Percentiles rank a stretch among this genome's conserved stretches.
Conservation (phyloP, 805 yeast genomes). For the Komagataella phaffii region DNA sequence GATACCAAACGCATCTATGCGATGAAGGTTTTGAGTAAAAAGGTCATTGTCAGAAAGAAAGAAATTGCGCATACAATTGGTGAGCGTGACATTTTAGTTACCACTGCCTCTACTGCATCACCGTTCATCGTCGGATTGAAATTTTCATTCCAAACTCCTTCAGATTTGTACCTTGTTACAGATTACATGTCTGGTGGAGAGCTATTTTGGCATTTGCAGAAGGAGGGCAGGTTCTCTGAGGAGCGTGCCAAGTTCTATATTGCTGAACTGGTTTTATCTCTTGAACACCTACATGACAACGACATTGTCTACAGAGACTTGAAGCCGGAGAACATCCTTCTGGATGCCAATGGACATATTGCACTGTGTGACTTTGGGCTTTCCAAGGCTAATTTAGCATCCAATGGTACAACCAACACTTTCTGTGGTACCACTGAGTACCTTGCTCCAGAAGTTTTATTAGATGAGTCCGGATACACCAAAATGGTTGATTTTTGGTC, state of each 20-base stretch:
- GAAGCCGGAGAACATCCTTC: conserved; percentile 89
- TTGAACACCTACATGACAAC: conserved; percentile 90
- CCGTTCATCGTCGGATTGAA: conserved; percentile 95
- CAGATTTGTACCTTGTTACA: conserved; percentile 84
- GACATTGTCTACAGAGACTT: conserved; percentile 94
- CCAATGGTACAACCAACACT: conserved; percentile 86
- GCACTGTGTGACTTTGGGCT: conserved; percentile 96
- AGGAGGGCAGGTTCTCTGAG: conserved; percentile 89
- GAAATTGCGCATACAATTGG: conserved; percentile 98
- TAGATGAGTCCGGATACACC: conserved; percentile 94
- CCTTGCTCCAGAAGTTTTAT: conserved; percentile 89
- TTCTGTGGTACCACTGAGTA: conserved; percentile 98
- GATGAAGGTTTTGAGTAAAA: conserved; percentile 91
- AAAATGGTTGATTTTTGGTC: conserved; percentile 99
- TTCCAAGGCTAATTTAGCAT: conserved; percentile 80
- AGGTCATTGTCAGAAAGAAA: conserved; percentile 90
- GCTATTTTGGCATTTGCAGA: conserved; percentile 91
- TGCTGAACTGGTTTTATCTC: conserved; percentile 86
- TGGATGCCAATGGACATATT: conserved; percentile 95
- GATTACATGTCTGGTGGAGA: conserved; percentile 99
- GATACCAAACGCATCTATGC: conserved; percentile 91
- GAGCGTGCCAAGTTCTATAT: conserved; percentile 93
- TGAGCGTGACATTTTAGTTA: conserved; percentile 86
- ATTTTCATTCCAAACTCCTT: conserved; percentile 91
- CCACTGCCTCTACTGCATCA: conserved; percentile 78